Conservation (phyloP, 352 stramenopile genomes). For the Globisporangium heterothallicum region DNA sequence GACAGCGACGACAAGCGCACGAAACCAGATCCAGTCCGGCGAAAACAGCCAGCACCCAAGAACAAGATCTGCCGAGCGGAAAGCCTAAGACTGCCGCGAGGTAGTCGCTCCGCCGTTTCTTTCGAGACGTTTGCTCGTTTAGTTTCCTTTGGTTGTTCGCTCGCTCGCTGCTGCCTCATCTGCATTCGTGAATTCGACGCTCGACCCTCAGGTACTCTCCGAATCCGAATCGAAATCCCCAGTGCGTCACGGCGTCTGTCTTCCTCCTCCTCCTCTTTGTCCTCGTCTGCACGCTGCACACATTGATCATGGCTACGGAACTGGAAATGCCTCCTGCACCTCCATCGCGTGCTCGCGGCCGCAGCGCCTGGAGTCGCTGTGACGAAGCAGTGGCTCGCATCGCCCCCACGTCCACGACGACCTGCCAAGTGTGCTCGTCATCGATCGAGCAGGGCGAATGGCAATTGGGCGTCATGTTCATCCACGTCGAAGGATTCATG, state of each 20-base stretch:
- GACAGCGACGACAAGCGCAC: background rate
- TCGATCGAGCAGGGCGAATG: conserved; percentile 58
- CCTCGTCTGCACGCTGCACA: conserved; percentile 7
- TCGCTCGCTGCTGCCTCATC: conserved; percentile 9
- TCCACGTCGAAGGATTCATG: conserved; percentile 84
- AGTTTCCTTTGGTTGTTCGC: background rate
- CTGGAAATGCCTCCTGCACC: conserved; percentile 39
- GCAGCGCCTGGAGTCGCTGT: conserved; percentile 70
- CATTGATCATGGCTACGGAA: conserved; percentile 28
- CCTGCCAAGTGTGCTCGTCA: conserved; percentile 64
- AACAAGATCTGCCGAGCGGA: background rate
- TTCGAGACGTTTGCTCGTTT: background rate
- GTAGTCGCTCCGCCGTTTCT: background rate
- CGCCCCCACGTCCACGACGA: conserved; percentile 68
- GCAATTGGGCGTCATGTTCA: conserved; percentile 81
- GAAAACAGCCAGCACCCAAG: background rate
- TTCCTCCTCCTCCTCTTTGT: background rate
- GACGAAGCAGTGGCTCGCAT: conserved; percentile 74
- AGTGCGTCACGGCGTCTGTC: background rate
- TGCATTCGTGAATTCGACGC: conserved; percentile 10
- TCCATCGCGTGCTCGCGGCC: conserved; percentile 34
- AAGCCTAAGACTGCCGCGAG: background rate
- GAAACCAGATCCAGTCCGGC: background rate
- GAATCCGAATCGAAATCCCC: background rate
- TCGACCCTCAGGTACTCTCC: background rate